These are phyloP conservation scores for Metrosideros polymorpha DNA, from an alignment of 441 rosid genomes.

Conservation along the genomic window DNA sequence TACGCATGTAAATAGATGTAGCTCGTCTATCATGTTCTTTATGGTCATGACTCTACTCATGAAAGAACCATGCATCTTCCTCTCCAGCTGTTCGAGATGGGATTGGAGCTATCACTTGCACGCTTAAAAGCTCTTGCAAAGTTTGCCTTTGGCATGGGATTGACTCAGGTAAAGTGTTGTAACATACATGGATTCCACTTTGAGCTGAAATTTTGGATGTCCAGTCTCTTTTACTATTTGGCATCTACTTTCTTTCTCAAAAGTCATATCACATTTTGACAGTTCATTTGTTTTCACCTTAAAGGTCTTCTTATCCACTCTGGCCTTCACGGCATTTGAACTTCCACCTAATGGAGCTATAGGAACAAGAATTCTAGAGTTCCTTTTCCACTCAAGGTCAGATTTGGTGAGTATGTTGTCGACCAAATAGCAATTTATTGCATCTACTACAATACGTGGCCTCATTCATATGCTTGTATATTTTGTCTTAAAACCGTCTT, in stretches of 20 bases:
- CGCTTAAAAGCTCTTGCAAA: slow-evolving; percentile 95
- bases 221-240: neutral
- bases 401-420: slow-evolving; percentile 53
- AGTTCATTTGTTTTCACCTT: slow-evolving; percentile 9
- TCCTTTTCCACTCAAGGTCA: slow-evolving; percentile 85
- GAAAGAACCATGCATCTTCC: slow-evolving; percentile 3
- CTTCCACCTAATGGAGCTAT: slow-evolving; percentile 97
- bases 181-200: neutral
- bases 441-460: neutral
- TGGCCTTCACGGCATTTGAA: slow-evolving; percentile 96
- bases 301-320: slow-evolving; percentile 87
- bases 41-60: neutral
- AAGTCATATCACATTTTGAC: neutral
- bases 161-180: slow-evolving; percentile 73
- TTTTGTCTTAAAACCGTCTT: neutral
- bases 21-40: slow-evolving; percentile 1
- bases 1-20: neutral
- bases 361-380: slow-evolving; percentile 82
- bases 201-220: neutral
- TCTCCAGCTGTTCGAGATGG: slow-evolving; percentile 96
- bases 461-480: neutral
- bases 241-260: neutral
- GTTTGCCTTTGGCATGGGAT: slow-evolving; percentile 95
- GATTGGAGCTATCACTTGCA: slow-evolving; percentile 94
- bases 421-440: neutral